These are phyloP conservation scores for Citrullus amarus DNA, from an alignment of 306 rosid genomes.

Conservation along the genomic window DNA sequence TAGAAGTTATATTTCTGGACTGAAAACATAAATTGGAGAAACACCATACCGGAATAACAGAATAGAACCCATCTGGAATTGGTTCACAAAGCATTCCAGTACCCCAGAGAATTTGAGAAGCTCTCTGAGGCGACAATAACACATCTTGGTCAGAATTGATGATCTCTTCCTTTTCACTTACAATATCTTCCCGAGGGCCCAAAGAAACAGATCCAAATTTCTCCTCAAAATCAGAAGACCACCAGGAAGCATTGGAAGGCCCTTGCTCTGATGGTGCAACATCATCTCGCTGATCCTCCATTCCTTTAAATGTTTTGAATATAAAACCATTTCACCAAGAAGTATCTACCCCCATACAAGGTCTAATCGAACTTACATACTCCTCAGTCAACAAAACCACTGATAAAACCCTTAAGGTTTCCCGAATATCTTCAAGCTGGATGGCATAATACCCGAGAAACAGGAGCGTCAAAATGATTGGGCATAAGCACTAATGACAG, in stretches of 20 bases:
- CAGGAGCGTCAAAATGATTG: not conserved
- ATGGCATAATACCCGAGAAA: constrained; percentile 56
- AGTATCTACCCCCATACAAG: constrained; percentile 61
- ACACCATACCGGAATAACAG: constrained; percentile 68
- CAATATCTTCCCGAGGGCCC: constrained; percentile 58
- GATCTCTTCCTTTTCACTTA: constrained; percentile 45
- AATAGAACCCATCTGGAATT: constrained; percentile 93
- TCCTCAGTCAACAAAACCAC: constrained; percentile 22
- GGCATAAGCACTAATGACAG: not conserved
- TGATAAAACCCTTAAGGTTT: constrained; percentile 21
- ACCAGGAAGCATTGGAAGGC: constrained; percentile 75
- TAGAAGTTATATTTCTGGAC: not conserved
- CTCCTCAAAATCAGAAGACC: constrained; percentile 86
- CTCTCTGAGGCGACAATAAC: constrained; percentile 58
- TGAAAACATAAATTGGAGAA: not conserved
- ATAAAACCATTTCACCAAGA: constrained; percentile 75
- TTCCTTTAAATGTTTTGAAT: constrained; percentile 49
- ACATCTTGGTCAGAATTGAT: constrained; percentile 38
- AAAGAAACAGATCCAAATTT: constrained; percentile 80
- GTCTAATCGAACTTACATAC: constrained; percentile 26
- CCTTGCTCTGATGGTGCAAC: constrained; percentile 79
- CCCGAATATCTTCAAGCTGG: constrained; percentile 47
- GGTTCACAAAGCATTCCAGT: constrained; percentile 83
- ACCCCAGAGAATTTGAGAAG: constrained; percentile 85
- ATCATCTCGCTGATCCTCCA: constrained; percentile 91